Evolutionary conservation across 192 early-diverging fungal genomes (phyloP), one percentile per base, ranked within the genome.

Genomic region (Gaertneriomyces sp.): DNA sequence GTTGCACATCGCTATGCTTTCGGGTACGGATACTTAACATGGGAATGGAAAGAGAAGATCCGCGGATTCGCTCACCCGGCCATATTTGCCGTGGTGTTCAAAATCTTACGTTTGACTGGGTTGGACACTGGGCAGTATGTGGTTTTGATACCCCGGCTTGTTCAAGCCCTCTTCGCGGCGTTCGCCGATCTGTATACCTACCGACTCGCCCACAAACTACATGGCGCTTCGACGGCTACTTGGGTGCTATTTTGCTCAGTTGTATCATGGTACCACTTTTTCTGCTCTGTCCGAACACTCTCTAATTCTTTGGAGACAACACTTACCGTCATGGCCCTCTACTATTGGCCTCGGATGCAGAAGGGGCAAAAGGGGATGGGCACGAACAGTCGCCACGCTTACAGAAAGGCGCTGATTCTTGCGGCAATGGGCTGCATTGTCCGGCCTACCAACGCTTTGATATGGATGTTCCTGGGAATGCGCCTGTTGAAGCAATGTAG

Each of bases 11-110:
- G 76, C 40, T 65, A 81, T n/a, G 85, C 89, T 2, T 96, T 96
- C 85, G 91, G 91, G 68, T 87, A 82, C 79, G 95, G 95, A 3
- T 91, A 90, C 60, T 63, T 91, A 72, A 96, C 95, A 5, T 97
- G 95, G 93, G 94, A 96, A 72, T 98, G 96, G 96, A 69, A 76
- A 54, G 78, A 91, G 42, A 71, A 73, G 25, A 86, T 98, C 20
- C 85, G 96, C 51, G 87, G 92, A 14, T 87, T 84, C 53, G 81
- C 86, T 11, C 91, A 97, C 76, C 96, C 96, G 7, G 69, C 88
- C 62, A 59, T 93, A 25, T 94, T 97, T 85, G 89, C 89, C n/a
- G 69, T 58, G 0, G 66, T 89, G 8, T 98, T 93, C 73, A 79
- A 83, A 46, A n/a, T 69, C 5, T 57, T 97, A 8, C 61, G 72